A percentile compares a stretch with the other conserved stretches of the same genome.
These are phyloP conservation scores for Raddia distichophylla DNA, from an alignment of 176 grass and related monocot species.

Conservation along the genomic window DNA sequence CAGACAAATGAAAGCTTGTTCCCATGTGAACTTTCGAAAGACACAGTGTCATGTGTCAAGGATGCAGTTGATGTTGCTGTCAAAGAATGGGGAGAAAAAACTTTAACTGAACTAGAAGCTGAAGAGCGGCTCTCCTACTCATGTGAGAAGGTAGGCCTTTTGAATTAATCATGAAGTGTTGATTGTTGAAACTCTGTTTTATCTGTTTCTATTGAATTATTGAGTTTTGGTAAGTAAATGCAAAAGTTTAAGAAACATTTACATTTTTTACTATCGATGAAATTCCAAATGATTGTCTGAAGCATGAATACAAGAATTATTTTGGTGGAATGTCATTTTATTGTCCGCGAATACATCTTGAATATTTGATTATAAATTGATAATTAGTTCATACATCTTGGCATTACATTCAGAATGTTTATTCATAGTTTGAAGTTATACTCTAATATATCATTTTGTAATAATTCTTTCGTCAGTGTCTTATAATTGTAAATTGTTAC, in stretches of 20 bases:
- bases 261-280: conserved; percentile 22
- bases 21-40: conserved; percentile 89
- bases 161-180: conserved; percentile 9
- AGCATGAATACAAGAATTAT: background rate
- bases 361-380: background rate
- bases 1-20: conserved; percentile 94
- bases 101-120: conserved; percentile 90
- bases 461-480: background rate
- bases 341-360: background rate
- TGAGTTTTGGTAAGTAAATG: background rate
- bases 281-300: conserved; percentile 3
- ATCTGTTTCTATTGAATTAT: background rate
- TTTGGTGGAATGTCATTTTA: background rate
- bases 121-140: conserved; percentile 94
- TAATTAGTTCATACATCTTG: background rate
- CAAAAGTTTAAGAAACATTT: conserved; percentile 3
- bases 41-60: conserved; percentile 64
- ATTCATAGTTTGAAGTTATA: background rate
- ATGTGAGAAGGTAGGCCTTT: conserved; percentile 85
- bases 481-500: background rate
- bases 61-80: conserved; percentile 90
- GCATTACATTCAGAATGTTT: background rate
- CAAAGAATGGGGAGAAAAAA: conserved; percentile 85
- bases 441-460: background rate
- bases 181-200: background rate